Percentiles rank a stretch among this genome's conserved stretches.
phyloP scores from a whole-genome alignment of 176 grass and related monocot genomes.

The Aegilops umbellulata region DNA sequence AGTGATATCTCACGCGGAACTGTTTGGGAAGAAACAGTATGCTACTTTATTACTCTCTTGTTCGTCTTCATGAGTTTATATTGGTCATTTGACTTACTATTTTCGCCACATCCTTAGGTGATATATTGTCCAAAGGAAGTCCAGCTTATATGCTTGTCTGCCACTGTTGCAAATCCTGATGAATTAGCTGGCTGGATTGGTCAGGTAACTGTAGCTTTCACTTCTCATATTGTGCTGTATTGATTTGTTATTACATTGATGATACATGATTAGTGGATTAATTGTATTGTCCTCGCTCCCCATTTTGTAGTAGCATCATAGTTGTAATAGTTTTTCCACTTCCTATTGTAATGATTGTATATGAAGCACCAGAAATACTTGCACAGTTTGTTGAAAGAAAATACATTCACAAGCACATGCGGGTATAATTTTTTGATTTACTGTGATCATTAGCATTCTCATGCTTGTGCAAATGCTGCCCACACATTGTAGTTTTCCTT shows the following conservation, averaged over 20 bases:
- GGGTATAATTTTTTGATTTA: not conserved
- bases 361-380: not conserved
- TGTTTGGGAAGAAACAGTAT: constrained; percentile 99
- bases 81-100: constrained; percentile 28
- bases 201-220: constrained; percentile 53
- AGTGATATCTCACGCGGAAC: constrained; percentile 97
- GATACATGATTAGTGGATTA: constrained; percentile 15
- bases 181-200: constrained; percentile 98
- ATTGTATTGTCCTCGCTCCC: not conserved
- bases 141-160: constrained; percentile 97
- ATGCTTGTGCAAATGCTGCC: constrained; percentile 9
- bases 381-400: not conserved
- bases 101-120: constrained; percentile 60
- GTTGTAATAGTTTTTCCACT: constrained; percentile 13
- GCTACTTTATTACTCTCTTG: constrained; percentile 34
- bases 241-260: constrained; percentile 26
- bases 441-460: constrained; percentile 6
- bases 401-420: not conserved
- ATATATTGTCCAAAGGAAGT: constrained; percentile 99
- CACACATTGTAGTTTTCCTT: constrained; percentile 24
- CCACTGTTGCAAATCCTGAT: constrained; percentile 96
- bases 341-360: not conserved
- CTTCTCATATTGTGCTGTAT: constrained; percentile 2
- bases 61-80: constrained; percentile 3
- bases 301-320: constrained; percentile 11